Evolutionary conservation across 495 filamentous ascomycete species (phyloP), one percentile per base, ranked within the genome.

Genomic region (Glarea lozoyensis): DNA sequence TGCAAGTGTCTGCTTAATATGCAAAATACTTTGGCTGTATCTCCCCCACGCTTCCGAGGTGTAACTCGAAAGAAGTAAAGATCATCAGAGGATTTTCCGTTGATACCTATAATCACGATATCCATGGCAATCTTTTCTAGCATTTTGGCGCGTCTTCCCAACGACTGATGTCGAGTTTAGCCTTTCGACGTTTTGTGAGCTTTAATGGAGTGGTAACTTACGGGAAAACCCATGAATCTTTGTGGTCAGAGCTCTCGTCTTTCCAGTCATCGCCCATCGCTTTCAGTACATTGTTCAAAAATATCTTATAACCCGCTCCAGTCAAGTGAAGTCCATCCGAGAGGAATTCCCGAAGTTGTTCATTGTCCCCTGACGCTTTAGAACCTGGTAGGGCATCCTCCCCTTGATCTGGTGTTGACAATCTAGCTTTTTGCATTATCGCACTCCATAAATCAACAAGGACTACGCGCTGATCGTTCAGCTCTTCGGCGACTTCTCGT

Each of bases 361-460:
- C 58, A 43, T 58, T 54, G 44, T 69, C 62, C 9, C 70, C 69
- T 18, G 64, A 55, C 38, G 50, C 52, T 17, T 58, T 54, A 1
- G 68, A 62, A 19, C 53, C 59, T 40, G 60, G 50, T 36, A 70
- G 56, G 13, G 56, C 59, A n/a, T 63, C 59, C 20, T 64, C 64
- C 51, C 58, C 57, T 35, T 45, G 30, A 4, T 17, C 25, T 18
- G 49, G 37, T 12, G 23, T 43, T 22, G 41, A 35, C 17, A 47
- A 53, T 25, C 63, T 58, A 19, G 78, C 73, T 25, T 64, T 59
- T 13, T 75, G 57, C 73, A 84, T 78, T 41, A 85, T 72, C 2
- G 70, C 66, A 4, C 58, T 63, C 79, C 79, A 84, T 0, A 85
- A 57, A 60, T 87, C 78, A 3, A 77, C 62, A 1, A 83, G 73